phyloP scores from a whole-genome alignment of 352 stramenopile species.

The Globisporangium sylvaticum region DNA sequence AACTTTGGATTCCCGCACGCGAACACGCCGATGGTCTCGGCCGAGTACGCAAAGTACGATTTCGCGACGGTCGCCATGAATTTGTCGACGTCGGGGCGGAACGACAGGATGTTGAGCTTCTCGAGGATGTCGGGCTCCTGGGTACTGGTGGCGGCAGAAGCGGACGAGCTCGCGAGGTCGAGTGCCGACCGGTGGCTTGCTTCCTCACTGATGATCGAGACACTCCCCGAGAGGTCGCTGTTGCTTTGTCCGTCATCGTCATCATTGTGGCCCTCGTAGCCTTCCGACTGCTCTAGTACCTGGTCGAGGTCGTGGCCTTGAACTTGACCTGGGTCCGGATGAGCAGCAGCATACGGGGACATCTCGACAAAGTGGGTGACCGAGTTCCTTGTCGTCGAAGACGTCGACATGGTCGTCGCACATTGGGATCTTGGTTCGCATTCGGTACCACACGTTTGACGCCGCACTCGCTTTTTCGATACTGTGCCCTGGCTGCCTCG shows the following conservation, averaged over 20 bases:
- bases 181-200: not conserved
- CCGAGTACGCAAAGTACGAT: conserved; percentile 17
- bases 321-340: not conserved
- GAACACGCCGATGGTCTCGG: conserved; percentile 22
- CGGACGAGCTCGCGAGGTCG: not conserved
- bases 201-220: not conserved
- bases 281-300: not conserved
- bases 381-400: not conserved
- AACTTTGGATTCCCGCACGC: conserved; percentile 18
- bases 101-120: conserved; percentile 22
- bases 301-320: not conserved
- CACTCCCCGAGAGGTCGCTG: not conserved
- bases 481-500: not conserved
- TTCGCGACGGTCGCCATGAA: conserved; percentile 17
- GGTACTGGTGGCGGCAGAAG: not conserved
- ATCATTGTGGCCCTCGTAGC: not conserved
- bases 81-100: conserved; percentile 22
- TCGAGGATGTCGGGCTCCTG: conserved; percentile 20
- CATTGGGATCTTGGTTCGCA: not conserved
- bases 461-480: not conserved
- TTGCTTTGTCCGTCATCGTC: too few species aligned
- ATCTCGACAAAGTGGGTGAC: not conserved
- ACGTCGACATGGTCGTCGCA: not conserved
- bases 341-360: not conserved
- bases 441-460: not conserved